phyloP scores from a whole-genome alignment of 1,284 basidiomycete species.

The Leccinum holopus region DNA sequence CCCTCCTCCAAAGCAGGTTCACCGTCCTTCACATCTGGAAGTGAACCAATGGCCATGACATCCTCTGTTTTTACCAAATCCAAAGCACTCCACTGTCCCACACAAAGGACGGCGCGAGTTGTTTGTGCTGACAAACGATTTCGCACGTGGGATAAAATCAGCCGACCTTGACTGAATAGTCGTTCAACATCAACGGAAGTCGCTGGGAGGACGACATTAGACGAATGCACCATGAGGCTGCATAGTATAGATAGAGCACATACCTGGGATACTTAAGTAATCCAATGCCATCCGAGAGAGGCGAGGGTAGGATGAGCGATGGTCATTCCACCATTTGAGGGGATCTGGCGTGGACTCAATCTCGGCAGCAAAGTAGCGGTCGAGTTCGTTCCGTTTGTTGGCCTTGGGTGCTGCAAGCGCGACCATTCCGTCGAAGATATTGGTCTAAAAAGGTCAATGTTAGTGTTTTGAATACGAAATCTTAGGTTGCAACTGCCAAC shows the following conservation, averaged over 20 bases:
- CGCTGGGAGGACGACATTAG: background rate
- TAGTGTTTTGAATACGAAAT: background rate
- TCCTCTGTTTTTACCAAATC: background rate
- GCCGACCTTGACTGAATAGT: background rate
- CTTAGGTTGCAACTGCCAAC: background rate
- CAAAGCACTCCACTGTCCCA: background rate
- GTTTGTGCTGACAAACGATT: background rate
- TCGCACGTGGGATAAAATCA: background rate
- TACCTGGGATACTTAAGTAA: slow-evolving; percentile 1
- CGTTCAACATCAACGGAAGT: background rate
- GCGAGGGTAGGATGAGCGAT: background rate
- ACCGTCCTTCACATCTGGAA: background rate
- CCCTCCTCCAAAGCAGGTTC: background rate
- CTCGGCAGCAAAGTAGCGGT: background rate
- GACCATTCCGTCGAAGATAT: background rate
- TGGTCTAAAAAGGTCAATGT: background rate
- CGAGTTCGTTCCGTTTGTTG: background rate
- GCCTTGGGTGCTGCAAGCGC: background rate
- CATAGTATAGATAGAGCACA: background rate
- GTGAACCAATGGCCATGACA: background rate
- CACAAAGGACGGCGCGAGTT: background rate
- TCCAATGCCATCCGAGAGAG: background rate
- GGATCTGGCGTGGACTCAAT: background rate
- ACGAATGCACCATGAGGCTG: background rate
- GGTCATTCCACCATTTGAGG: background rate